These are phyloP conservation scores for Talaromyces islandicus DNA, from an alignment of 2,329 filamentous ascomycete species.

Conservation along the genomic window DNA sequence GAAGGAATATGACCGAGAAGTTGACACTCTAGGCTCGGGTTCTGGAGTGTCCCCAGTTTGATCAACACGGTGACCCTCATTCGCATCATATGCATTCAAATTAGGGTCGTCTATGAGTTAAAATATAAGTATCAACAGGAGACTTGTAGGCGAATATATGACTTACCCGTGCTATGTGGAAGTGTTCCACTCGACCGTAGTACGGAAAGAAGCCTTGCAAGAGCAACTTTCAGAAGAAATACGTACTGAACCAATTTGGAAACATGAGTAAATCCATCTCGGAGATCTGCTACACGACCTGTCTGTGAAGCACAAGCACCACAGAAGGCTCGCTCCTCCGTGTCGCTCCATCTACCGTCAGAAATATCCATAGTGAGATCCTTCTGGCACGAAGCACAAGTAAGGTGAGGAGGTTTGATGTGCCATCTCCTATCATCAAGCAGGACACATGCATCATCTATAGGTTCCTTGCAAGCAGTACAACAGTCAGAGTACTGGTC, in stretches of 20 bases:
- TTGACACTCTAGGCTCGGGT: neutral
- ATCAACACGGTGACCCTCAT: conserved; percentile 52
- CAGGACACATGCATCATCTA: conserved; percentile 88
- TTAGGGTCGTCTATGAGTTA: conserved; percentile 59
- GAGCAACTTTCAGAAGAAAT: conserved; percentile 82
- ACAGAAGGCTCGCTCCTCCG: conserved; percentile 67
- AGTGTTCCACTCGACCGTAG: conserved; percentile 77
- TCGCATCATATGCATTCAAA: conserved; percentile 59
- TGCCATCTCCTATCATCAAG: conserved; percentile 76
- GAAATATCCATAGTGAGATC: conserved; percentile 64
- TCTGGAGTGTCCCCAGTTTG: neutral
- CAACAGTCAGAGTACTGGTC: conserved; percentile 82
- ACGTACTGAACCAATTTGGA: conserved; percentile 91
- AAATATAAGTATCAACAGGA: neutral
- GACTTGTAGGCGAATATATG: neutral
- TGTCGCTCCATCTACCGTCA: conserved; percentile 66
- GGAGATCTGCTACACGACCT: conserved; percentile 50
- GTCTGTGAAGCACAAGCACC: conserved; percentile 52
- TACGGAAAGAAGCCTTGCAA: conserved; percentile 82
- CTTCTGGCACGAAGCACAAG: conserved; percentile 62
- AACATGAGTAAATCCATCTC: conserved; percentile 64
- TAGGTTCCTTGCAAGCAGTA: conserved; percentile 70
- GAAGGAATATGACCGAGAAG: conserved; percentile 66
- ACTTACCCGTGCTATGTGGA: conserved; percentile 58
- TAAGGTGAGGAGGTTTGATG: conserved; percentile 60